phyloP scores from a whole-genome alignment of 768 basidiomycete genomes.

The Polyporus arcularius region DNA sequence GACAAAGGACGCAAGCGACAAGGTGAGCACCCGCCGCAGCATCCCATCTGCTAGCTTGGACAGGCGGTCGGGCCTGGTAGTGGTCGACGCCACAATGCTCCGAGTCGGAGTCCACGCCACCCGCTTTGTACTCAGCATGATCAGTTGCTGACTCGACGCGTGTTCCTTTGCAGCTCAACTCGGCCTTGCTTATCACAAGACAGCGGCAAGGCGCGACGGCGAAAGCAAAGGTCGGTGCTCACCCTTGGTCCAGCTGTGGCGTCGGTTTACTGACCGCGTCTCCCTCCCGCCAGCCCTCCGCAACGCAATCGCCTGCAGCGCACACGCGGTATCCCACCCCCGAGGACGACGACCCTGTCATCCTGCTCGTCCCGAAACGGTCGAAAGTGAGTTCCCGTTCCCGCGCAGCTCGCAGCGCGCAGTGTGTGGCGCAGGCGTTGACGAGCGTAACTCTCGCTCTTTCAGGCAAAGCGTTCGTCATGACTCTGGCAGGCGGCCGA shows the following conservation, averaged over 20 bases:
- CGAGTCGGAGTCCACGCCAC: not conserved
- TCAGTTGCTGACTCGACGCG: not conserved
- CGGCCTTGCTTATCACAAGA: conserved; percentile 26
- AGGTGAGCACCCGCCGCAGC: conserved; percentile 19
- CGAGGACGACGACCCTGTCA: conserved; percentile 28
- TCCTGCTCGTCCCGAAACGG: conserved; percentile 26
- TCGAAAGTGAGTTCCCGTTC: conserved; percentile 16
- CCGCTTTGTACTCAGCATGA: not conserved
- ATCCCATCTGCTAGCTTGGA: not conserved
- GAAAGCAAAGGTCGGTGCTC: conserved; percentile 15
- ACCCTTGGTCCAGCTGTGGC: not conserved
- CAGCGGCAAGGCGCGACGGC: conserved; percentile 23
- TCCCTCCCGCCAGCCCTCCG: conserved; percentile 2
- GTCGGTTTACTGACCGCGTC: not conserved
- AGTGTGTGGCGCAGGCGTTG: not conserved
- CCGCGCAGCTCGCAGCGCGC: not conserved
- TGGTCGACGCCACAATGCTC: not conserved
- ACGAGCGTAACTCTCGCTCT: not conserved
- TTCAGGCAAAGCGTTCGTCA: conserved; percentile 14
- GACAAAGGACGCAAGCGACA: conserved; percentile 29
- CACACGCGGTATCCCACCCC: conserved; percentile 13
- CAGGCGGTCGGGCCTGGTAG: not conserved
- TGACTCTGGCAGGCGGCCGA: not conserved
- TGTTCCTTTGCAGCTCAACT: conserved; percentile 23
- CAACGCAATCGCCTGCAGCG: not conserved